phyloP scores from a whole-genome alignment of 1,139 yeast species.

The Hyphopichia pseudoburtonii region DNA sequence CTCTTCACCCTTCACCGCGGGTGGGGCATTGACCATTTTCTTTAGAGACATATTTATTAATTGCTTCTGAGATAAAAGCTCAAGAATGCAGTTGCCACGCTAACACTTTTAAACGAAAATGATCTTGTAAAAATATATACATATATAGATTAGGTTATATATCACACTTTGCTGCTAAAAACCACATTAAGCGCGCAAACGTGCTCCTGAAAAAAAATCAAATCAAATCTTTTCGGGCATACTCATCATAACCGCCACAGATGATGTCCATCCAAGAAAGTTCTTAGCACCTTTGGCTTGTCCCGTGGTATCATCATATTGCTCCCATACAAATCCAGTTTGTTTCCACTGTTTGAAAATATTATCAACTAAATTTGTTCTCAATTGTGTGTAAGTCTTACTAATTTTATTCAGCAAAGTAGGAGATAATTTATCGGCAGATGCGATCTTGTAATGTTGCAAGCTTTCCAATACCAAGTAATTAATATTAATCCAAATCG shows the following conservation, averaged over 20 bases:
- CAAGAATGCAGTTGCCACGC: too few relatives aligned
- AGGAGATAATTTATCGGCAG: constrained; percentile 21
- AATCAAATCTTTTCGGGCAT: constrained; percentile 58
- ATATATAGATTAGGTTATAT: too few relatives aligned
- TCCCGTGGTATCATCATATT: constrained; percentile 79
- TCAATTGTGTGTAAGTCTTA: constrained; percentile 52
- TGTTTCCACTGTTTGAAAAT: constrained; percentile 65
- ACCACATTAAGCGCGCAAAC: too few relatives aligned
- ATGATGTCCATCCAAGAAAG: constrained; percentile 92
- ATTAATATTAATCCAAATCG: constrained; percentile 91
- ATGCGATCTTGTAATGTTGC: constrained; percentile 44
- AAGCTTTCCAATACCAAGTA: constrained; percentile 76
- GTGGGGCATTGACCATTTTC: neutral
- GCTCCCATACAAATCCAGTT: constrained; percentile 90
- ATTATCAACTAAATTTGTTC: constrained; percentile 67
- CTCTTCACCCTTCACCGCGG: constrained; percentile 7
- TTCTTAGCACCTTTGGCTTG: constrained; percentile 80
- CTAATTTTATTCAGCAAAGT: constrained; percentile 34
- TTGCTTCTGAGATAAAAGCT: too few relatives aligned
- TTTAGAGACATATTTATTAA: neutral
- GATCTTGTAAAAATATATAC: too few relatives aligned
- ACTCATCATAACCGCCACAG: constrained; percentile 77
- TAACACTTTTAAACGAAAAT: too few relatives aligned
- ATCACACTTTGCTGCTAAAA: too few relatives aligned
- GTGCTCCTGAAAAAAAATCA: too few relatives aligned